These are phyloP conservation scores for Gypsophila paniculata DNA, from an alignment of 179 eudicot genomes.

Conservation along the genomic window DNA sequence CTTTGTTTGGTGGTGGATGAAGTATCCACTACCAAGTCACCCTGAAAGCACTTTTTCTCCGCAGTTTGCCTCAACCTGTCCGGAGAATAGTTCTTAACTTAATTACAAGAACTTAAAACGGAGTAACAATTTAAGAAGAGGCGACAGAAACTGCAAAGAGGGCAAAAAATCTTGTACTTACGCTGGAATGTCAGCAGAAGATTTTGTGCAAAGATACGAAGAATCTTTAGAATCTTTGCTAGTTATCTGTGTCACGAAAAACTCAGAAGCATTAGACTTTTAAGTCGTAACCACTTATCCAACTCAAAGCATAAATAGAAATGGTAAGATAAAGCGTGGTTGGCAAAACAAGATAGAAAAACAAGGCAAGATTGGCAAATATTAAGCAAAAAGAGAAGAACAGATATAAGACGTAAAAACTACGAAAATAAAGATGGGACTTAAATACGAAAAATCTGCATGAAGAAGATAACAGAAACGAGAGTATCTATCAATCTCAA, in stretches of 20 bases:
- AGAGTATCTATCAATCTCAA: too few relatives aligned
- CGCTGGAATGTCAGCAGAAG: conserved; percentile 25
- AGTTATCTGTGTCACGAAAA: conserved; percentile 30
- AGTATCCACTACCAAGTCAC: conserved; percentile 15
- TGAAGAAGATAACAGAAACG: background rate
- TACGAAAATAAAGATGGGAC: background rate
- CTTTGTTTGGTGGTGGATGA: conserved; percentile 21
- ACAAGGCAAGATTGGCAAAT: background rate
- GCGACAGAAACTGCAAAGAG: background rate
- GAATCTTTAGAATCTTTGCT: conserved; percentile 19
- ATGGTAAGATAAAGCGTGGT: background rate
- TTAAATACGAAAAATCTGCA: background rate
- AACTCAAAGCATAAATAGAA: conserved; percentile 9
- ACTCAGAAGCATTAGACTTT: conserved; percentile 17
- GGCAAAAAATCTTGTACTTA: conserved; percentile 20
- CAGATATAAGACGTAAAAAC: background rate
- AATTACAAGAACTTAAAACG: background rate
- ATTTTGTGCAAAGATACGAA: conserved; percentile 18
- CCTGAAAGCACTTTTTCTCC: conserved; percentile 11
- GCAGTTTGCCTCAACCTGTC: conserved; percentile 22
- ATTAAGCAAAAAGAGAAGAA: background rate
- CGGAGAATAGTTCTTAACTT: conserved; percentile 6
- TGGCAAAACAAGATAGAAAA: background rate
- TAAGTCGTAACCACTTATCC: background rate
- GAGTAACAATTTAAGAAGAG: conserved; percentile 1